Evolutionary conservation across 225 moss, liverwort and hornwort genomes (phyloP), one percentile per base, ranked within the genome.

Genomic region (Sphagnum tenellum): DNA sequence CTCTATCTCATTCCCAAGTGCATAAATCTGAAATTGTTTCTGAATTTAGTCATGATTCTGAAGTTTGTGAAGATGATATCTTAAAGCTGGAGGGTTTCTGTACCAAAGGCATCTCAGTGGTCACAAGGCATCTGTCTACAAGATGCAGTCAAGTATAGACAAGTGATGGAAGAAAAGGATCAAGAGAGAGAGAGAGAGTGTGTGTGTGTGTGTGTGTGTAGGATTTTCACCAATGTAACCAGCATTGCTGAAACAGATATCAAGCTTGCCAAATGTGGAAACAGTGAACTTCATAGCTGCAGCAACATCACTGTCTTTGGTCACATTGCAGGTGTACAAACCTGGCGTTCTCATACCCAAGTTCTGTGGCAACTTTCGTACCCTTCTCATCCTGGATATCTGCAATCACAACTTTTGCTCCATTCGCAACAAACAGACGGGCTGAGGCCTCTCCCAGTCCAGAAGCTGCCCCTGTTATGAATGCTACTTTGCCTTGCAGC

Each of bases 271-370:
- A 50, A 44, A 45, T 6, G 3, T 49, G 5, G 4, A 10, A 3
- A 59, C 8, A 46, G 44, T 58, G 3, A 51, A 48, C 44, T 66
- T 12, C 49, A 72, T 65, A 9, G 64, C 12, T 44, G 14, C 58
- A 50, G 48, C 29, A 3, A 72, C 67, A 11, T 67, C 59, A 7
- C 8, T 4, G 59, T 54, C 60, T 51, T 55, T 49, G 45, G 50
- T 72, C 46, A 72, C 60, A 49, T 72, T 50, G 57, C 58, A 66
- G 66, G 66, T 66, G 72, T 5, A 67, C 12, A 60, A 48, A 67
- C 3, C 49, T 3, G 3, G 59, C 72, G 0, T 2, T 10, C 29
- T 29, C 29, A 0, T 66, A 64, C 46, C 59, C 59, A 56, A 72
- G 47, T 5, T 58, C 14, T 45, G 6, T 44, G 3, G 60, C 72